Evolutionary conservation across 2,329 filamentous ascomycete genomes (phyloP).

Genomic region (Epichloe uncinata): DNA sequence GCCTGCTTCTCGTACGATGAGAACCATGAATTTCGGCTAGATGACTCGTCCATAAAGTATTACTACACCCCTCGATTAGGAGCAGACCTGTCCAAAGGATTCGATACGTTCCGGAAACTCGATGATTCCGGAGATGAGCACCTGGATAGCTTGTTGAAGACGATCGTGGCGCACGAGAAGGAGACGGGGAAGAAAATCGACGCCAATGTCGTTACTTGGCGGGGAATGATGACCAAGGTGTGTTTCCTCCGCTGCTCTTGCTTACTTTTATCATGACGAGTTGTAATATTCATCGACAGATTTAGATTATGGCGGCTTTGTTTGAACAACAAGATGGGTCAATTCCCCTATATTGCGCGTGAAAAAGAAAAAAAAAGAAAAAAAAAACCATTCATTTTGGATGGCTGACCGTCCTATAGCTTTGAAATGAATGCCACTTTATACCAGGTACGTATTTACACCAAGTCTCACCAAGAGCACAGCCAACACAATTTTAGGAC

Average conservation of each 20-base stretch:
- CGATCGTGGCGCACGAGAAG: slow-evolving; percentile 61
- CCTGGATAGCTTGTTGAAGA: slow-evolving; percentile 67
- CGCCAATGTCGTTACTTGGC: slow-evolving; percentile 78
- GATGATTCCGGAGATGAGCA: slow-evolving; percentile 80
- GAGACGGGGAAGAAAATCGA: slow-evolving; percentile 53
- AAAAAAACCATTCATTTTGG: no score
- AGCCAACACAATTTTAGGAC: slow-evolving; percentile 23
- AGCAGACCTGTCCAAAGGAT: slow-evolving; percentile 66
- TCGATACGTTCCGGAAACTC: slow-evolving; percentile 68
- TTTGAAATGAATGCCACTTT: slow-evolving; percentile 95
- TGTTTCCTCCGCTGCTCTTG: slow-evolving; percentile 6
- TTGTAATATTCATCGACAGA: background rate
- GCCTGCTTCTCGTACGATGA: slow-evolving; percentile 89
- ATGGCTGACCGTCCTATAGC: background rate
- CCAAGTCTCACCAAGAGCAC: slow-evolving; percentile 3
- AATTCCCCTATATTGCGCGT: background rate
- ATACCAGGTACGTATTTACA: slow-evolving; percentile 55
- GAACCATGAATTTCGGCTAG: slow-evolving; percentile 60
- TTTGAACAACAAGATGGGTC: slow-evolving; percentile 74
- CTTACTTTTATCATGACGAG: background rate
- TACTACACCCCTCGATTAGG: slow-evolving; percentile 69
- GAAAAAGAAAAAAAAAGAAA: background rate
- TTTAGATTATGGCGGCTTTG: slow-evolving; percentile 69
- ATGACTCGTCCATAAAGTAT: slow-evolving; percentile 70
- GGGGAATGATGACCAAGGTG: slow-evolving; percentile 98